Base-by-base conservation (phyloP, 139 green algal genomes). In the Chloropicon primus region DNA sequence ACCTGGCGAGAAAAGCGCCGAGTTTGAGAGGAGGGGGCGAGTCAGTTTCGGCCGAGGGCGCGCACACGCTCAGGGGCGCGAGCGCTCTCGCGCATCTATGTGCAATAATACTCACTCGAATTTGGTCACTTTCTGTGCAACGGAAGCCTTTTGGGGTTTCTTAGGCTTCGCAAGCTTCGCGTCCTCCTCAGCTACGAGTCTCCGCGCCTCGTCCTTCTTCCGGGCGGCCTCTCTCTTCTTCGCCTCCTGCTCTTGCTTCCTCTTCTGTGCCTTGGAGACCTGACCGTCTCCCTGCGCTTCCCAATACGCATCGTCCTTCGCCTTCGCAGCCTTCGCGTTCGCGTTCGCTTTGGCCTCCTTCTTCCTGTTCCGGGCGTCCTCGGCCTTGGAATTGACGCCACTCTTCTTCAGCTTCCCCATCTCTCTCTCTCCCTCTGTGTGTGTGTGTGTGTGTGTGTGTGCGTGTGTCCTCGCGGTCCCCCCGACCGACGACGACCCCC, bases 171-270 rank as follows among this genome's bases (percentile, higher is more conserved):
- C 78, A 22, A 83, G n/a, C 79, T 85, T 24, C 25, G 74, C 87
- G 72, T 91, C 84, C 83, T 93, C 89, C 72, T 86, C 82, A 5
- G 87, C 87, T 28, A 81, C 75, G 27, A 92, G 79, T 53, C 80
- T 78, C 83, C 90, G 91, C 1, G 80, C 76, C 82, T 93, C 89
- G 1, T 81, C 82, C 78, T 89, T 91, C 71, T 85, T 85, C 0
- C 78, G 80, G 0, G 80, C 77, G 0, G 80, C 75, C 77, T 93
- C 89, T 22, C 73, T 75, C 0, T 74, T 54, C 79, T 90, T 86
- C 21, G 72, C 71, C 28, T 91, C 87, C 72, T 90, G 84, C 10
- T 90, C 84, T 25, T 93, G 87, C 27, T 78, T 72, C 80, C 92
- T 92, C 28, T 77, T 77, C 73, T 90, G 79, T 1, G 78, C 81